These are phyloP conservation scores for Bothriochloa decipiens DNA, from an alignment of 176 grass and related monocot species.

Conservation along the genomic window DNA sequence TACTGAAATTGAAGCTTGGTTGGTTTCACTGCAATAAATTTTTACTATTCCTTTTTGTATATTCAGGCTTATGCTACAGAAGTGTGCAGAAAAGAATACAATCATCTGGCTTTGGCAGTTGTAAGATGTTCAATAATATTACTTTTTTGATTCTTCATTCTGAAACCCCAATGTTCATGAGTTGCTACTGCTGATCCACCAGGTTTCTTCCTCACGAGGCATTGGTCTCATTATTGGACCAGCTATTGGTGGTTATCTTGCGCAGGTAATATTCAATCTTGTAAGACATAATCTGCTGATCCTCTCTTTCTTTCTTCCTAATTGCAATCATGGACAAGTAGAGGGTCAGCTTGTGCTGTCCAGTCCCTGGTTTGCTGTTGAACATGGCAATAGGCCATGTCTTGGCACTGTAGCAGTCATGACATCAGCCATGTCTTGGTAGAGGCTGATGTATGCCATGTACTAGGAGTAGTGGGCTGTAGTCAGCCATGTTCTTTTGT, in stretches of 20 bases:
- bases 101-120: constrained; percentile 54
- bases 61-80: constrained; percentile 79
- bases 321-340: too few relatives aligned
- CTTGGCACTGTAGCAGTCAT: too few relatives aligned
- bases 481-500: too few relatives aligned
- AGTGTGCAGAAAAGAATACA: constrained; percentile 60
- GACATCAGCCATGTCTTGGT: too few relatives aligned
- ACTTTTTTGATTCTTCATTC: not conserved
- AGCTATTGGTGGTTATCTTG: constrained; percentile 69
- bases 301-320: too few relatives aligned
- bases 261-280: constrained; percentile 58
- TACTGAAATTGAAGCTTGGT: constrained; percentile 11
- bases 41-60: not conserved
- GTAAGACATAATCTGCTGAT: too few relatives aligned
- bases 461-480: too few relatives aligned
- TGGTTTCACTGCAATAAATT: not conserved
- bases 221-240: constrained; percentile 73
- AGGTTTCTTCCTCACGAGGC: constrained; percentile 61
- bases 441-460: too few relatives aligned
- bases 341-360: too few relatives aligned
- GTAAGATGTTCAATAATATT: constrained; percentile 42
- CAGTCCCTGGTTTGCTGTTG: too few relatives aligned
- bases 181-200: constrained; percentile 25
- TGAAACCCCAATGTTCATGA: not conserved
- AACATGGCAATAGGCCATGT: too few relatives aligned